Base-by-base conservation (phyloP, 345 rosid genomes). In the Luvunga scandens region DNA sequence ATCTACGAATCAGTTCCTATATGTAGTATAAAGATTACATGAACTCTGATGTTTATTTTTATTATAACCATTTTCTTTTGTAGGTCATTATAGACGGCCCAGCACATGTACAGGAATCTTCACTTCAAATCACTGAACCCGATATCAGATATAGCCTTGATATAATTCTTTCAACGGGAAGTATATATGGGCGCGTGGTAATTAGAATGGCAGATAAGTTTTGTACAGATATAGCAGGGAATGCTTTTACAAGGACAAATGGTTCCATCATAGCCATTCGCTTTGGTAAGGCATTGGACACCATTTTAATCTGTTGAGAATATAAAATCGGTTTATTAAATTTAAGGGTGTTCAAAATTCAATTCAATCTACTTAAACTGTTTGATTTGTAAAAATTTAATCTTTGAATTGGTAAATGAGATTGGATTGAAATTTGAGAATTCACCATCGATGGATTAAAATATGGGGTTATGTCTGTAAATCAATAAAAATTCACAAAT, bases 221-320 rank as follows among this genome's bases (percentile, higher is more conserved):
- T 24, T 88, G 91, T 77, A 74, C 83, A 16, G 91, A 88, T 66
- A 68, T 48, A 56, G 91, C 91, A 6, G 91, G 91, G 45, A 88
- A 88, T 80, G 34, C 36, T 36, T 86, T 88, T 71, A 79, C 71
- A 9, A 86, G 89, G 75, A 83, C 87, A 53, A 88, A 86, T 73
- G 77, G 36, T 71, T 88, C 91, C 65, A 55, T 73, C 33, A 2
- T 66, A 27, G 56, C 81, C 56, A 77, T 88, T 79, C 91, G 76
- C 83, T 84, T 86, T 59, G 91, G 91, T 88, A 59, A 79, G 89
- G 66, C 69, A 65, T 60, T 22, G 9, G 8, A 53, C 38, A 38
- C 25, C 53, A 45, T 75, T 61, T 73, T 69, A 28, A 25, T 64
- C 72, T 72, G 34, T 10, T 33, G 27, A 72, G 62, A 30, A n/a